phyloP scores from a whole-genome alignment of 495 filamentous ascomycete species.

The Rusavskia elegans region DNA sequence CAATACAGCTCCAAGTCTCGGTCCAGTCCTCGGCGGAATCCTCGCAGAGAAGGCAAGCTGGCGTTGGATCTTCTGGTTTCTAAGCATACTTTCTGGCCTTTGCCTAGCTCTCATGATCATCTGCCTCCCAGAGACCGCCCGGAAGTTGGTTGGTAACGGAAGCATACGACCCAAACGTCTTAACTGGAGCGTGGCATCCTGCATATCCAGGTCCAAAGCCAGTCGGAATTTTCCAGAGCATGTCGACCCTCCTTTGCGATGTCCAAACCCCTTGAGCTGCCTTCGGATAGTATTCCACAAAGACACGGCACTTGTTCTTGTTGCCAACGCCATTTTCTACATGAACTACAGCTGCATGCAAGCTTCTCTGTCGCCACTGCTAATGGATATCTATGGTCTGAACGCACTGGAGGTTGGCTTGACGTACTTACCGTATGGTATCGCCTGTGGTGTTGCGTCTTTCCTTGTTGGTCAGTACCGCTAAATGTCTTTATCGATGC shows the following conservation, averaged over 20 bases:
- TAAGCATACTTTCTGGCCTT: constrained; percentile 19
- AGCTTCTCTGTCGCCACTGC: constrained; percentile 4
- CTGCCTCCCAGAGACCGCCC: constrained; percentile 49
- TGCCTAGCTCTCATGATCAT: constrained; percentile 29
- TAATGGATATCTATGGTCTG: constrained; percentile 20
- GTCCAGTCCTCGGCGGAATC: constrained; percentile 27
- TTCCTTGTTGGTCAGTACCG: constrained; percentile 18
- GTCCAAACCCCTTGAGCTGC: constrained; percentile 1
- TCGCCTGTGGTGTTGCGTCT: constrained; percentile 30
- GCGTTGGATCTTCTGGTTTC: constrained; percentile 30
- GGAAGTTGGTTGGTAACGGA: constrained; percentile 60
- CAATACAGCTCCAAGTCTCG: constrained; percentile 14
- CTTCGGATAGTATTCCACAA: constrained; percentile 3
- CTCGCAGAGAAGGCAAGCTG: constrained; percentile 23
- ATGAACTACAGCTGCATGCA: constrained; percentile 6
- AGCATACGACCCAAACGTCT: neutral
- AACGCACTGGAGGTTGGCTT: constrained; percentile 28
- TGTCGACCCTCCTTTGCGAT: neutral
- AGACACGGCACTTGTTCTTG: constrained; percentile 3
- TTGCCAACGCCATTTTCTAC: constrained; percentile 3
- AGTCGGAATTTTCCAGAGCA: neutral
- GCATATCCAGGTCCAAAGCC: neutral
- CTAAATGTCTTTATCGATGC: constrained; percentile 14
- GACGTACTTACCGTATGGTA: constrained; percentile 28
- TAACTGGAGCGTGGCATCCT: neutral